These are phyloP conservation scores for Chiua virens DNA, from an alignment of 768 basidiomycete genomes.

Conservation along the genomic window DNA sequence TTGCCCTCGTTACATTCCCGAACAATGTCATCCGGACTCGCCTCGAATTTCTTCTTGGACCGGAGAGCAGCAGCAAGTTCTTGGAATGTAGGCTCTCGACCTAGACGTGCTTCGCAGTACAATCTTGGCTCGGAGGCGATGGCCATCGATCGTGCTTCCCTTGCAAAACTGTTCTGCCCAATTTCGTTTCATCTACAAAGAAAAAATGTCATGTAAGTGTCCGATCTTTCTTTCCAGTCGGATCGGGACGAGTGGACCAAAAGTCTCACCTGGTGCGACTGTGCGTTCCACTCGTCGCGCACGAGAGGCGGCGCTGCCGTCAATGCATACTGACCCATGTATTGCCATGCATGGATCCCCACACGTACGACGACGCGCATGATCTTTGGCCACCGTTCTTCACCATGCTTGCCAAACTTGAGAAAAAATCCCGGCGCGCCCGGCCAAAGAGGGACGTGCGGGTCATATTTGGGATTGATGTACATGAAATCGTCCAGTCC, in stretches of 20 bases:
- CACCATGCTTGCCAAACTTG: conserved; percentile 4
- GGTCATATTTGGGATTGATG: conserved; percentile 2
- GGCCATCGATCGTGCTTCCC: background rate
- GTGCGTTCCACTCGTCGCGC: conserved; percentile 5
- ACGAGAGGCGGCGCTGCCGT: conserved; percentile 5
- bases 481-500: conserved; percentile 18
- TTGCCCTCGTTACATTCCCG: conserved; percentile 1
- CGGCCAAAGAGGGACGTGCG: conserved; percentile 10
- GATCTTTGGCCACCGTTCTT: conserved; percentile 9
- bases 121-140: conserved; percentile 3
- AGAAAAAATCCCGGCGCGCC: conserved; percentile 14
- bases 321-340: conserved; percentile 17
- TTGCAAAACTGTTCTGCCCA: conserved; percentile 3
- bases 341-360: conserved; percentile 4
- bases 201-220: background rate
- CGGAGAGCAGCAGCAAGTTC: conserved; percentile 1
- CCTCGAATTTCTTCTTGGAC: background rate
- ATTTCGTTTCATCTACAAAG: conserved; percentile 10
- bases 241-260: background rate
- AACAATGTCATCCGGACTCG: conserved; percentile 4
- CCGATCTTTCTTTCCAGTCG: background rate
- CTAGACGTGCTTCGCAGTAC: conserved; percentile 8
- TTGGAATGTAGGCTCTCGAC: conserved; percentile 5
- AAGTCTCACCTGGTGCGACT: conserved; percentile 2
- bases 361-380: conserved; percentile 14